These are phyloP conservation scores for Cicer chorassanicum DNA, from an alignment of 306 rosid species.

Conservation along the genomic window DNA sequence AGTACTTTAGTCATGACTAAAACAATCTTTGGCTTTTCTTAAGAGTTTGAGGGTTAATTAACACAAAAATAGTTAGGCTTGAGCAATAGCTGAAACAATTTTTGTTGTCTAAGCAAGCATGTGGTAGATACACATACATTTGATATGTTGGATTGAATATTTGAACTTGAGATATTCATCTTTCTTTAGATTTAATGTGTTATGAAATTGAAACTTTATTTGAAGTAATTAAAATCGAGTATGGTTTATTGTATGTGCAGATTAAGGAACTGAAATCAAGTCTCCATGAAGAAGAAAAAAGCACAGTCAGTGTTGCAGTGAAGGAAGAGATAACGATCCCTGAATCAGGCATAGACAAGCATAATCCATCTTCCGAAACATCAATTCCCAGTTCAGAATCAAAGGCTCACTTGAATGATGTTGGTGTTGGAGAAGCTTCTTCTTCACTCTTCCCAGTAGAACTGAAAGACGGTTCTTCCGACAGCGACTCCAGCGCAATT, in stretches of 20 bases:
- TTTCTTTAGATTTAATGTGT: too few relatives aligned
- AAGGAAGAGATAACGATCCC: conserved; percentile 59
- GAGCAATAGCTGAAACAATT: too few relatives aligned
- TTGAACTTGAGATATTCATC: too few relatives aligned
- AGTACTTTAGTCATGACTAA: too few relatives aligned
- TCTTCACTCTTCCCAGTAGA: conserved; percentile 53
- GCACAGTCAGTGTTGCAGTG: conserved; percentile 61
- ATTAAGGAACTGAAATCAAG: conserved; percentile 77
- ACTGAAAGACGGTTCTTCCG: conserved; percentile 84
- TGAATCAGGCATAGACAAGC: conserved; percentile 42
- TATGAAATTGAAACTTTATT: too few relatives aligned
- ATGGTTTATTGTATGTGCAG: conserved; percentile 46
- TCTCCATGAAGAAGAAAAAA: conserved; percentile 61
- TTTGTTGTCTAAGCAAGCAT: too few relatives aligned
- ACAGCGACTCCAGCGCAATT: conserved; percentile 92
- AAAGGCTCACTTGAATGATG: conserved; percentile 50
- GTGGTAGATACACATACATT: too few relatives aligned
- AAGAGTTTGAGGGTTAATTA: too few relatives aligned
- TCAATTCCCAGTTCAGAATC: conserved; percentile 52
- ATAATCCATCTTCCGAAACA: conserved; percentile 45
- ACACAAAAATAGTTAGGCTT: too few relatives aligned
- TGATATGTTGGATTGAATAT: too few relatives aligned
- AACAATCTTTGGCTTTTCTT: too few relatives aligned
- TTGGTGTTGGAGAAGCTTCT: conserved; percentile 37
- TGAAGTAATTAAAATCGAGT: background rate